A percentile compares a stretch with the other conserved stretches of the same genome.
Evolutionary conservation across 2,329 filamentous ascomycete genomes (phyloP).

Genomic region (Myriangium duriaei): DNA sequence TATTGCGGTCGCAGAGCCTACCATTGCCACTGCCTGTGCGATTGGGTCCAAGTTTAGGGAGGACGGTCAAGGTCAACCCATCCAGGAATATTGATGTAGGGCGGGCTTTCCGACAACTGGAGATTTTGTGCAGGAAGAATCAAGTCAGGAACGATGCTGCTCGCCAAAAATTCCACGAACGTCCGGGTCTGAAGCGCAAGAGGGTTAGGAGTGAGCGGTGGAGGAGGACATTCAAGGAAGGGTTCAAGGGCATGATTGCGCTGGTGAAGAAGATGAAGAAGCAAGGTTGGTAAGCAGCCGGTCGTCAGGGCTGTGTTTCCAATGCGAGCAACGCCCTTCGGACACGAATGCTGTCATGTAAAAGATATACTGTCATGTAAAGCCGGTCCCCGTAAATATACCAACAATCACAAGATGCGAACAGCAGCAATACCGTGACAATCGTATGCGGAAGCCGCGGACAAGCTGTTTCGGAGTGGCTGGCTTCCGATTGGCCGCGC

Average conservation of each 20-base stretch:
- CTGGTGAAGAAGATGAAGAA: constrained; percentile 58
- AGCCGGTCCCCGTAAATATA: no score
- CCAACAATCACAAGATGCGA: no score
- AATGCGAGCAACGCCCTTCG: no score
- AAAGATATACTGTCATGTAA: no score
- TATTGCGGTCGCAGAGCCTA: constrained; percentile 1
- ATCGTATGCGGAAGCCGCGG: no score
- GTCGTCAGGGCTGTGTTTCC: no score
- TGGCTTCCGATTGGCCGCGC: no score
- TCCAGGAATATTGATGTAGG: constrained; percentile 33
- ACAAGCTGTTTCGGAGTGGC: no score
- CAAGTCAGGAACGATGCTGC: constrained; percentile 43
- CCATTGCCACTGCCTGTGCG: constrained; percentile 16
- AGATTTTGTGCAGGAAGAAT: constrained; percentile 39
- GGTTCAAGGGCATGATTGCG: constrained; percentile 66
- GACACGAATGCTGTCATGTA: no score
- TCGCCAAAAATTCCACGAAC: constrained; percentile 59
- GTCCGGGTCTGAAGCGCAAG: constrained; percentile 64
- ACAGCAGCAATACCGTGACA: no score
- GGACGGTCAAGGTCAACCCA: constrained; percentile 26
- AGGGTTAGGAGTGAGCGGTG: constrained; percentile 69
- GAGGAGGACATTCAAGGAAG: constrained; percentile 61
- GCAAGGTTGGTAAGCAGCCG: constrained; percentile 77
- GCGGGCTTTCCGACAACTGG: constrained; percentile 34
- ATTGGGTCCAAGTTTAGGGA: constrained; percentile 28